phyloP scores from a whole-genome alignment of 2,329 filamentous ascomycete species.

The Coleophoma crateriformis region DNA sequence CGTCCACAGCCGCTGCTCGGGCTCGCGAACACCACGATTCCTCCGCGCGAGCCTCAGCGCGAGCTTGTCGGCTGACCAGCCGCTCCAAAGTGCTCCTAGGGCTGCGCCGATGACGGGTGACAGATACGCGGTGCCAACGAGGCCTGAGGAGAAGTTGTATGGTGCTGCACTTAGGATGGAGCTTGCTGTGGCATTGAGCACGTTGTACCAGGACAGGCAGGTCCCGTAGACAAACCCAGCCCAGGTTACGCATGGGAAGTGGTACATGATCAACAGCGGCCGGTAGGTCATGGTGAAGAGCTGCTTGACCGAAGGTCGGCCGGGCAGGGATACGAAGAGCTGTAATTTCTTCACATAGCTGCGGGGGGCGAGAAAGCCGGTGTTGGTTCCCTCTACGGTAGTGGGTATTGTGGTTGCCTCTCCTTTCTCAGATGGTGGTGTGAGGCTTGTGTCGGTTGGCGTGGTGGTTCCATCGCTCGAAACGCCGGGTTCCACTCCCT shows the following conservation, averaged over 20 bases:
- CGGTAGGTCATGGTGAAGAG: conserved; percentile 13
- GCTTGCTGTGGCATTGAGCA: conserved; percentile 20
- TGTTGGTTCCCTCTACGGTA: neutral
- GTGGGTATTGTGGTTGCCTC: neutral
- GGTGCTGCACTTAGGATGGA: conserved; percentile 20
- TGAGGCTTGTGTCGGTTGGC: neutral
- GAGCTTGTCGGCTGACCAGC: conserved; percentile 29
- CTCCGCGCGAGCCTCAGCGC: conserved; percentile 33
- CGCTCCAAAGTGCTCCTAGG: conserved; percentile 12
- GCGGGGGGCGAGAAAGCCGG: neutral
- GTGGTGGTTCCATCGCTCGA: neutral
- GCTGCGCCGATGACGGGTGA: conserved; percentile 15
- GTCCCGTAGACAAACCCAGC: conserved; percentile 23
- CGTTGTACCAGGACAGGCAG: conserved; percentile 22
- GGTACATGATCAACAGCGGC: conserved; percentile 20
- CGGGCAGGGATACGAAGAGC: neutral
- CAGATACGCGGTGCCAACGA: conserved; percentile 20
- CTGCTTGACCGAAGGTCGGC: conserved; percentile 7
- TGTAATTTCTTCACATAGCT: neutral
- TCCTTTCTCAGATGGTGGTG: neutral
- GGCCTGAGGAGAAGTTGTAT: conserved; percentile 23
- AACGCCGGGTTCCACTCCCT: conserved; percentile 2
- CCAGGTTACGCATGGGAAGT: conserved; percentile 23
- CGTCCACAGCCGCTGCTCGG: conserved; percentile 26
- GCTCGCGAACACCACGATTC: conserved; percentile 24